Percentiles rank a stretch among this genome's conserved stretches.
Evolutionary conservation across 768 basidiomycete species (phyloP).

Genomic region (Peribolospora baueri): DNA sequence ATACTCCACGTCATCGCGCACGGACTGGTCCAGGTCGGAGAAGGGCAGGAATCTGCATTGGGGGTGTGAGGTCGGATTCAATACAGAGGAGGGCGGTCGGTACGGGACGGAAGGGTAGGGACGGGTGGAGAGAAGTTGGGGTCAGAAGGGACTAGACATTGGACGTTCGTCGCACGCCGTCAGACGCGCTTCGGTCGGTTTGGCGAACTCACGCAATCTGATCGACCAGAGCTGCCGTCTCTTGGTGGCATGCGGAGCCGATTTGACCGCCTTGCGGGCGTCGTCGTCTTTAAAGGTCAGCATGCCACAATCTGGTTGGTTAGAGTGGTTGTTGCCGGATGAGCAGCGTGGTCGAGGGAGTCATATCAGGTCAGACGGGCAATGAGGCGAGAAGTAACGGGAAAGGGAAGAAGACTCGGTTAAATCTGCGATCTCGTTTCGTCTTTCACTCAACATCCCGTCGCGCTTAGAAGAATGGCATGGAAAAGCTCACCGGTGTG

Average conservation of each 20-base stretch:
- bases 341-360: not conserved
- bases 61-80: not conserved
- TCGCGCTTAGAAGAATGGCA: too few relatives aligned
- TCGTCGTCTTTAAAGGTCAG: slow-evolving; percentile 29
- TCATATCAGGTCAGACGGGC: not conserved
- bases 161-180: not conserved
- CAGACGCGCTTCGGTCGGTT: not conserved
- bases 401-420: not conserved
- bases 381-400: not conserved
- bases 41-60: slow-evolving; percentile 1
- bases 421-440: not conserved
- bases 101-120: slow-evolving; percentile 1
- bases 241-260: slow-evolving; percentile 18
- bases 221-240: slow-evolving; percentile 21
- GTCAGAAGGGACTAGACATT: too few relatives aligned
- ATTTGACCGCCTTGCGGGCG: slow-evolving; percentile 29
- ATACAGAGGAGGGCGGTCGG: not conserved
- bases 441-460: too few relatives aligned
- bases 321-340: slow-evolving; percentile 15
- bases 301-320: slow-evolving; percentile 36
- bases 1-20: slow-evolving; percentile 19
- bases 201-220: slow-evolving; percentile 32
- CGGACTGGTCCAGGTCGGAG: slow-evolving; percentile 12
- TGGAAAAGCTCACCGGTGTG: slow-evolving; percentile 19
- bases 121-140: too few relatives aligned